Conservation (phyloP, 148 eudicot genomes). For the Fallopia convolvulus region DNA sequence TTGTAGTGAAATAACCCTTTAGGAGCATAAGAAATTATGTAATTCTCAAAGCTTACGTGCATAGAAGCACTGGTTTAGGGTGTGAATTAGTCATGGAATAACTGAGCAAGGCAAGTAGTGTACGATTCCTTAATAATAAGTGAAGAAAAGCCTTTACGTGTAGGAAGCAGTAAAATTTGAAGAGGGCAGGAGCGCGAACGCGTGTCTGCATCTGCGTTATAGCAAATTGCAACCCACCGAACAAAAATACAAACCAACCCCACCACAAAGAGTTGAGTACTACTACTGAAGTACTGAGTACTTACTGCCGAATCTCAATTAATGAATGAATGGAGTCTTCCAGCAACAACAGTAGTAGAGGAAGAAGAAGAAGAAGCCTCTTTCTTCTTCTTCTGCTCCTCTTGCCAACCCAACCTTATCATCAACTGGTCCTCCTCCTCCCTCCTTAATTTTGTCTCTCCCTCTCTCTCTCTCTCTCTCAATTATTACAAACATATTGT, state of each 20-base stretch:
- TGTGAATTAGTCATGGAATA: too few species aligned
- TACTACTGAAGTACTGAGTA: background rate
- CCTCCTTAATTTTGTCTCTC: background rate
- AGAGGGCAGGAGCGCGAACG: background rate
- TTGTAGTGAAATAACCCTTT: too few species aligned
- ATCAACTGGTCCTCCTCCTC: slow-evolving; percentile 2
- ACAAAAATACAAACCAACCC: background rate
- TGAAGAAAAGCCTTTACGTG: background rate
- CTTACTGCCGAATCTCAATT: too few species aligned
- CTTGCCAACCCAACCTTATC: background rate
- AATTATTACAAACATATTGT: background rate
- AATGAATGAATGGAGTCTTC: background rate
- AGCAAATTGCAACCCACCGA: background rate
- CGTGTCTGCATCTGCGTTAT: background rate
- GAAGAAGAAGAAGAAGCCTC: background rate
- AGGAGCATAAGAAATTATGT: too few species aligned
- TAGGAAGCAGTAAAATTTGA: too few species aligned
- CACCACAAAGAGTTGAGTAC: background rate
- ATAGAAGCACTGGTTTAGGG: too few species aligned
- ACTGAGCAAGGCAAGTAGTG: too few species aligned
- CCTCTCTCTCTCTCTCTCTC: background rate
- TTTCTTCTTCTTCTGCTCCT: background rate
- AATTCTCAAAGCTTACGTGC: too few species aligned
- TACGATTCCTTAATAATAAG: background rate
- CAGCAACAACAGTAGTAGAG: background rate